phyloP scores from a whole-genome alignment of 805 yeast species.

The Komagataella ulmi region DNA sequence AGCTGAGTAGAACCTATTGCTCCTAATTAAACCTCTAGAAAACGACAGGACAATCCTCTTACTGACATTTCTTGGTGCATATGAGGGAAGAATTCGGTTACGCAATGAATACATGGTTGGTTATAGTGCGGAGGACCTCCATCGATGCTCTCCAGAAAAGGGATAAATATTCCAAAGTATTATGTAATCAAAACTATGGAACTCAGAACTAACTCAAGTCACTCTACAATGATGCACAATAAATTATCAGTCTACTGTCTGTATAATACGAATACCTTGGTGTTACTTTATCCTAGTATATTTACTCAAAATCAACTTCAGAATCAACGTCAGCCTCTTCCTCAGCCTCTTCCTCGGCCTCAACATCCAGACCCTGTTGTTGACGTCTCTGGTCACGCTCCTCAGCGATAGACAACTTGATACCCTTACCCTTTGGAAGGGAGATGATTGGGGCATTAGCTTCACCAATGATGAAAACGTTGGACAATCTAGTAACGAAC shows the following conservation, averaged over 20 bases:
- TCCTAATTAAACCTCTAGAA: not conserved
- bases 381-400: constrained; percentile 98
- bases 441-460: constrained; percentile 90
- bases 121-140: not conserved
- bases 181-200: not conserved
- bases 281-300: not conserved
- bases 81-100: not conserved
- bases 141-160: not conserved
- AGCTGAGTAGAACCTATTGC: not conserved
- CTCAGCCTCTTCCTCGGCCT: not conserved
- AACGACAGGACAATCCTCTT: not conserved
- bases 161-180: not conserved
- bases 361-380: constrained; percentile 40
- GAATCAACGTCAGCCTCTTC: not conserved
- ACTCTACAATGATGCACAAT: too few relatives aligned
- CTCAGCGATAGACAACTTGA: constrained; percentile 88
- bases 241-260: not conserved
- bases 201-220: not conserved
- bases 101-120: not conserved
- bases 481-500: constrained; percentile 86
- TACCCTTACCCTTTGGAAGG: constrained; percentile 98
- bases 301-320: not conserved
- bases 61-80: not conserved
- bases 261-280: not conserved
- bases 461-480: constrained; percentile 94